These are phyloP conservation scores for Clitopilus hobsonii DNA, from an alignment of 768 basidiomycete species.

Conservation along the genomic window DNA sequence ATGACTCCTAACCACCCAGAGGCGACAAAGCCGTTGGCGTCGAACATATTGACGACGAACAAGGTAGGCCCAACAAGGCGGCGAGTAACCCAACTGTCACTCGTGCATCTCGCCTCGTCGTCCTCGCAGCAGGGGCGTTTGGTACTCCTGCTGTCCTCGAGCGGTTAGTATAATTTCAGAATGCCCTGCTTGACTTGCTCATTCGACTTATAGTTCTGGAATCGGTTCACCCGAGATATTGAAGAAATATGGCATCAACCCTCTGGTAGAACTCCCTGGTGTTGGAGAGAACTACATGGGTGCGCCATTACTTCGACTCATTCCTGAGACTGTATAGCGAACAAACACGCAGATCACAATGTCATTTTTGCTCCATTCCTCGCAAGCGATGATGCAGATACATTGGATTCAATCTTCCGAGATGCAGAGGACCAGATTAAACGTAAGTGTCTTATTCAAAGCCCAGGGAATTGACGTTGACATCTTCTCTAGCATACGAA, in stretches of 20 bases:
- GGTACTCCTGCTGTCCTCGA: conserved; percentile 55
- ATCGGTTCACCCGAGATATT: conserved; percentile 56
- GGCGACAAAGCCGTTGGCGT: conserved; percentile 42
- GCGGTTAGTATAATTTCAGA: conserved; percentile 20
- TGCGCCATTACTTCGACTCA: conserved; percentile 12
- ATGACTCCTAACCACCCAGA: conserved; percentile 17
- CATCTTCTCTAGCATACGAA: conserved; percentile 8
- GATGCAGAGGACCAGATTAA: conserved; percentile 31
- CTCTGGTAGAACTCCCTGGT: conserved; percentile 61
- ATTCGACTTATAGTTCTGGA: conserved; percentile 39
- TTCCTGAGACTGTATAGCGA: not conserved
- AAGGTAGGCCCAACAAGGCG: conserved; percentile 11
- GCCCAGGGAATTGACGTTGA: not conserved
- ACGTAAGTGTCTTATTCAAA: conserved; percentile 24
- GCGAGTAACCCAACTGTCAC: conserved; percentile 17
- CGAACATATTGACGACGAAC: conserved; percentile 40
- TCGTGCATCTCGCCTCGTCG: conserved; percentile 39
- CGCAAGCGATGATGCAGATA: conserved; percentile 40
- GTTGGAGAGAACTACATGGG: conserved; percentile 72
- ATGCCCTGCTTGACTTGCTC: not conserved
- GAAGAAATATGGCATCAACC: conserved; percentile 38
- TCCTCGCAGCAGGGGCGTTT: conserved; percentile 49
- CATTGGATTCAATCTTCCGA: conserved; percentile 43
- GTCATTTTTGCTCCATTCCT: conserved; percentile 31
- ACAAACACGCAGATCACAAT: conserved; percentile 33